Percentiles rank a stretch among this genome's conserved stretches.
These are phyloP conservation scores for Xylaria curta DNA, from an alignment of 495 filamentous ascomycete species.

Conservation along the genomic window DNA sequence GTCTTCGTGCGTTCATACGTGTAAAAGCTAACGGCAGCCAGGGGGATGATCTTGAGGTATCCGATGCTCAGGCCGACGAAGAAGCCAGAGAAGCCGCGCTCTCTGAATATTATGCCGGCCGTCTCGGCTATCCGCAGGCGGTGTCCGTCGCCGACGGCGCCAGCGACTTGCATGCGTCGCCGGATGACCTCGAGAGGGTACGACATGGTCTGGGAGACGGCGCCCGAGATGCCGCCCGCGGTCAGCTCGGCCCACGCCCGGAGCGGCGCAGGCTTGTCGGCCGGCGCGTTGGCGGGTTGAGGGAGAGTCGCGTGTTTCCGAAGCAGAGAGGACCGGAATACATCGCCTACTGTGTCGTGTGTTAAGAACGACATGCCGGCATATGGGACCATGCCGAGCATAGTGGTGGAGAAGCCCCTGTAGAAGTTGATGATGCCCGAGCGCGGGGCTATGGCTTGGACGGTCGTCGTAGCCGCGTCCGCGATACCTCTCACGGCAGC, in stretches of 20 bases:
- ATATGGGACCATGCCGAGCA: slow-evolving; percentile 94
- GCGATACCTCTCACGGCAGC: slow-evolving; percentile 26
- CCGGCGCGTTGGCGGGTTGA: slow-evolving; percentile 49
- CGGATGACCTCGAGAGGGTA: slow-evolving; percentile 94
- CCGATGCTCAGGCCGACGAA: slow-evolving; percentile 94
- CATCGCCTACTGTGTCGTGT: slow-evolving; percentile 85
- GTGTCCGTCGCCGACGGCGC: slow-evolving; percentile 88
- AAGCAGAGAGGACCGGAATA: slow-evolving; percentile 70
- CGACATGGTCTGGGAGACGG: slow-evolving; percentile 86
- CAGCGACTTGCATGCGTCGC: slow-evolving; percentile 93
- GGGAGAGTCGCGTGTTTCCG: slow-evolving; percentile 70
- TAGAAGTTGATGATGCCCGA: slow-evolving; percentile 89
- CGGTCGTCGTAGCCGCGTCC: slow-evolving; percentile 37
- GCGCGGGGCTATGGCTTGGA: slow-evolving; percentile 56
- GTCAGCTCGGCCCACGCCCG: slow-evolving; percentile 82
- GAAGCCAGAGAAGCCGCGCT: slow-evolving; percentile 81
- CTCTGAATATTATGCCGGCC: slow-evolving; percentile 70
- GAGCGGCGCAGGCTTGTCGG: slow-evolving; percentile 68
- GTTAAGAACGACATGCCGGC: slow-evolving; percentile 97
- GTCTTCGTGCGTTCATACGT: slow-evolving; percentile 83
- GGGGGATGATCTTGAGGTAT: slow-evolving; percentile 91
- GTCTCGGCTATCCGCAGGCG: slow-evolving; percentile 81
- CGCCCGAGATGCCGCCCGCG: slow-evolving; percentile 82
- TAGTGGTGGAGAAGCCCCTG: slow-evolving; percentile 86
- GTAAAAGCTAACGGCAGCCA: slow-evolving; percentile 80